Conservation (phyloP, 2,329 filamentous ascomycete genomes). For the Magnaporthales sp. region DNA sequence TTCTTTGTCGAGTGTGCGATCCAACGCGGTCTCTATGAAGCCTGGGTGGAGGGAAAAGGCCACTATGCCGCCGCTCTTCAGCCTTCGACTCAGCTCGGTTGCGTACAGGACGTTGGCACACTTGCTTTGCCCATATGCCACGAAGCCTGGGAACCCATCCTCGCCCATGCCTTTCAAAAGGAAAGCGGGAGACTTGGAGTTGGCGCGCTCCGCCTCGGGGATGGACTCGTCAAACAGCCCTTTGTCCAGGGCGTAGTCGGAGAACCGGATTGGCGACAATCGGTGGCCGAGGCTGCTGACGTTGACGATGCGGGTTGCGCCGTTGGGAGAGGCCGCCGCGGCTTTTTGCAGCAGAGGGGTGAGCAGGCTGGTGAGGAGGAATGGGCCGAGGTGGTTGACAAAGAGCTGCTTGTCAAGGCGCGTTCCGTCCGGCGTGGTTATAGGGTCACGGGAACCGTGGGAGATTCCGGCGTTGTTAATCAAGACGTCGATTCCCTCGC, state of each 20-base stretch:
- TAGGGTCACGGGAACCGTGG: slow-evolving; percentile 20
- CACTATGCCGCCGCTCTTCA: slow-evolving; percentile 17
- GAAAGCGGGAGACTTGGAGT: background rate
- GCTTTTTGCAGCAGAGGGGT: slow-evolving; percentile 28
- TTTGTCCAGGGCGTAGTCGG: slow-evolving; percentile 30
- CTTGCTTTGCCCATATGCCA: slow-evolving; percentile 38
- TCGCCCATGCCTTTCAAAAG: slow-evolving; percentile 9
- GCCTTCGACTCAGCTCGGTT: slow-evolving; percentile 22
- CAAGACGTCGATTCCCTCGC: slow-evolving; percentile 26
- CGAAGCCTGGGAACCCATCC: slow-evolving; percentile 20
- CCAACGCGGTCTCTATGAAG: slow-evolving; percentile 18
- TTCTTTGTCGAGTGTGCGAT: slow-evolving; percentile 15
- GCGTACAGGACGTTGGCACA: slow-evolving; percentile 35
- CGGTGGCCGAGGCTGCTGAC: slow-evolving; percentile 29
- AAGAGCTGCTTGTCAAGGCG: slow-evolving; percentile 15
- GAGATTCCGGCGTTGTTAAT: slow-evolving; percentile 33
- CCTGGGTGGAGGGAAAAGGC: slow-evolving; percentile 27
- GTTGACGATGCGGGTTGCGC: slow-evolving; percentile 29
- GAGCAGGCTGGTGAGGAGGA: slow-evolving; percentile 36
- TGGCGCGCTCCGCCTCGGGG: slow-evolving; percentile 13
- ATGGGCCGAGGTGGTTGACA: slow-evolving; percentile 38
- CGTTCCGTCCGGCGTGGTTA: slow-evolving; percentile 20
- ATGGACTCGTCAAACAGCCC: slow-evolving; percentile 23
- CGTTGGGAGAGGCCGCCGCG: slow-evolving; percentile 10
- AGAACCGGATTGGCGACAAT: slow-evolving; percentile 28